Percentiles rank a stretch among this genome's conserved stretches.
These are phyloP conservation scores for Scytalidium lignicola DNA, from an alignment of 2,329 filamentous ascomycete genomes.

Conservation along the genomic window DNA sequence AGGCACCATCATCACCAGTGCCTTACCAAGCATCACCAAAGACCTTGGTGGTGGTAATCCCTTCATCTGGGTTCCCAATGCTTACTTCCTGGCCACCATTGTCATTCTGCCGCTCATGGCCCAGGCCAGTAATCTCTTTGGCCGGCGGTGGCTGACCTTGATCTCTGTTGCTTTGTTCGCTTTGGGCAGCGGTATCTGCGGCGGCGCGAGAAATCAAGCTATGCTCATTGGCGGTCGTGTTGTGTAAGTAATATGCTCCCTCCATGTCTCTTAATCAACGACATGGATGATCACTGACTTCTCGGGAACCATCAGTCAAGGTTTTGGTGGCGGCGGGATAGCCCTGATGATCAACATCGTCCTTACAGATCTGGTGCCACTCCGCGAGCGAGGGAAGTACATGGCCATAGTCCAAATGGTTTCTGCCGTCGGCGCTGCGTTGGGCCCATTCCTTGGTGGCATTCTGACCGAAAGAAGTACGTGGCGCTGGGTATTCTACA, in stretches of 20 bases:
- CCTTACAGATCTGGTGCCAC: slow-evolving; percentile 42
- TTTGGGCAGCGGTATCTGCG: slow-evolving; percentile 48
- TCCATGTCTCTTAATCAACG: slow-evolving; percentile 11
- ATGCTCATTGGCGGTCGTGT: slow-evolving; percentile 48
- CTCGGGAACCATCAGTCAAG: slow-evolving; percentile 20
- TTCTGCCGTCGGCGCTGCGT: slow-evolving; percentile 27
- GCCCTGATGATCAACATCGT: slow-evolving; percentile 40
- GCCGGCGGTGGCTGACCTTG: slow-evolving; percentile 39
- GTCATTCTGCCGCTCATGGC: slow-evolving; percentile 45
- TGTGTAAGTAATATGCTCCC: slow-evolving; percentile 37
- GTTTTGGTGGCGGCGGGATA: slow-evolving; percentile 41
- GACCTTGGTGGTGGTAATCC: slow-evolving; percentile 35
- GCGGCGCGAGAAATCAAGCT: slow-evolving; percentile 35
- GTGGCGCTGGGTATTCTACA: slow-evolving; percentile 44
- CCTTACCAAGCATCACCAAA: slow-evolving; percentile 31
- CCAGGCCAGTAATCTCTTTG: slow-evolving; percentile 48
- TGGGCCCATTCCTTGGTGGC: slow-evolving; percentile 12
- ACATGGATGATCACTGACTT: slow-evolving; percentile 1
- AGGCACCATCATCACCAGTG: slow-evolving; percentile 31
- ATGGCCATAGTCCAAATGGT: slow-evolving; percentile 20
- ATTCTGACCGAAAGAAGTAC: slow-evolving; percentile 6
- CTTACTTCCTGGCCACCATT: slow-evolving; percentile 33
- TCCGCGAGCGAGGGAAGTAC: slow-evolving; percentile 38
- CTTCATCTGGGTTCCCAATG: slow-evolving; percentile 47
- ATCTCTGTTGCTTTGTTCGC: slow-evolving; percentile 40